phyloP scores from a whole-genome alignment of 192 early-diverging fungal genomes.

The Globomyces pollinis-pini region DNA sequence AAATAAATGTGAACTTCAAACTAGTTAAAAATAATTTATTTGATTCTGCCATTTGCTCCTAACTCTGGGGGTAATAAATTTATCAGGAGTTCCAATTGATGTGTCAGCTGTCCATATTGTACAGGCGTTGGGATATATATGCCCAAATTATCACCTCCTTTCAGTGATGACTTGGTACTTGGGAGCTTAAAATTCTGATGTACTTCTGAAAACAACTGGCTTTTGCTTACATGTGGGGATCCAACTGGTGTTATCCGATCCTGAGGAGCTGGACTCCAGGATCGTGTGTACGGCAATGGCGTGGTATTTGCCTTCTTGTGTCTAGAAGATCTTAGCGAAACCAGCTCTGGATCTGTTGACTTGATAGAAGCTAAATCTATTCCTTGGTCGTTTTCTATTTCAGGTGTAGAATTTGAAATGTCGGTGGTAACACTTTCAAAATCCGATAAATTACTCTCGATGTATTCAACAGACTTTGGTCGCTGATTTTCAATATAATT shows the following conservation, averaged over 20 bases:
- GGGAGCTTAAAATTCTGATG: slow-evolving; percentile 12
- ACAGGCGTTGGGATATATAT: slow-evolving; percentile 30
- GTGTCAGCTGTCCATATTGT: slow-evolving; percentile 25
- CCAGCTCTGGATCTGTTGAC: background rate
- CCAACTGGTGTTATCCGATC: background rate
- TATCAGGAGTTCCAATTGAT: slow-evolving; percentile 27
- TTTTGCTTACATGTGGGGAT: slow-evolving; percentile 8
- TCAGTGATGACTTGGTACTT: slow-evolving; percentile 13
- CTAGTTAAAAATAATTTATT: background rate
- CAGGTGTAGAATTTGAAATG: background rate
- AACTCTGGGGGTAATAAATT: slow-evolving; percentile 32
- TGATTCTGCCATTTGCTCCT: slow-evolving; percentile 7
- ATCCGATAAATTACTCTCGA: too few species aligned
- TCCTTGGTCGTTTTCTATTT: background rate
- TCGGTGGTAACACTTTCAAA: background rate
- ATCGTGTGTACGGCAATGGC: background rate
- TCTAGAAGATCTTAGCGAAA: background rate
- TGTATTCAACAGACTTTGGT: slow-evolving; percentile 8
- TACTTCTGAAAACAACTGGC: slow-evolving; percentile 8
- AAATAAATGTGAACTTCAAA: too few species aligned
- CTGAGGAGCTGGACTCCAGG: background rate
- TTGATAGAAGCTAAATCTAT: background rate
- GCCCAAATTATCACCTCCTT: background rate
- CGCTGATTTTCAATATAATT: background rate
- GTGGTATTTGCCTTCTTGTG: slow-evolving; percentile 7